phyloP scores from a whole-genome alignment of 106 monocot genomes.

The Posidonia australis region DNA sequence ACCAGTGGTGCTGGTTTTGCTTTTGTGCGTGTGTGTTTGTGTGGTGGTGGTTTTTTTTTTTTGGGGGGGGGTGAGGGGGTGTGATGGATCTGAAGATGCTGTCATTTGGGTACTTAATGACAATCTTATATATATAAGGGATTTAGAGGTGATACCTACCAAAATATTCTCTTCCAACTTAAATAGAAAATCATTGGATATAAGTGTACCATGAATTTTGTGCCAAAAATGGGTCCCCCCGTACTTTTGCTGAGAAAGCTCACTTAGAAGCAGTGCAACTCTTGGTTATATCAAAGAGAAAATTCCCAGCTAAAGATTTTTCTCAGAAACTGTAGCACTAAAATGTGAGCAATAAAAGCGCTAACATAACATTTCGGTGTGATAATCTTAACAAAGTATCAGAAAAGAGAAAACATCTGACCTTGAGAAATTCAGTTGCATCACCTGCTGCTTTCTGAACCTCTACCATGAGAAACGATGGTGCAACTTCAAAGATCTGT shows the following conservation, averaged over 20 bases:
- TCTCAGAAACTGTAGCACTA: neutral
- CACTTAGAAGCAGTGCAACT: neutral
- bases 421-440: conserved; percentile 61
- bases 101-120: neutral
- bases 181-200: too few relatives aligned
- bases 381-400: neutral
- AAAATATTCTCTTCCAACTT: too few relatives aligned
- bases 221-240: too few relatives aligned
- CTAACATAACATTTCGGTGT: neutral
- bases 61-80: too few relatives aligned
- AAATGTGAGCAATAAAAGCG: neutral
- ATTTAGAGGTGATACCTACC: too few relatives aligned
- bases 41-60: too few relatives aligned
- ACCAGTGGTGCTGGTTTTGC: too few relatives aligned
- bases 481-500: conserved; percentile 97
- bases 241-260: neutral
- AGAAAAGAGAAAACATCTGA: conserved; percentile 5
- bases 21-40: too few relatives aligned
- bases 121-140: too few relatives aligned
- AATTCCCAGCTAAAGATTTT: neutral
- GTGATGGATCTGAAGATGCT: too few relatives aligned
- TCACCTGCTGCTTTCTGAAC: conserved; percentile 68
- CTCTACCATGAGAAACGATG: conserved; percentile 79
- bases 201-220: too few relatives aligned
- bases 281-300: neutral